Evolutionary conservation across 768 basidiomycete species (phyloP).

Genomic region (Arthromyces matolae): DNA sequence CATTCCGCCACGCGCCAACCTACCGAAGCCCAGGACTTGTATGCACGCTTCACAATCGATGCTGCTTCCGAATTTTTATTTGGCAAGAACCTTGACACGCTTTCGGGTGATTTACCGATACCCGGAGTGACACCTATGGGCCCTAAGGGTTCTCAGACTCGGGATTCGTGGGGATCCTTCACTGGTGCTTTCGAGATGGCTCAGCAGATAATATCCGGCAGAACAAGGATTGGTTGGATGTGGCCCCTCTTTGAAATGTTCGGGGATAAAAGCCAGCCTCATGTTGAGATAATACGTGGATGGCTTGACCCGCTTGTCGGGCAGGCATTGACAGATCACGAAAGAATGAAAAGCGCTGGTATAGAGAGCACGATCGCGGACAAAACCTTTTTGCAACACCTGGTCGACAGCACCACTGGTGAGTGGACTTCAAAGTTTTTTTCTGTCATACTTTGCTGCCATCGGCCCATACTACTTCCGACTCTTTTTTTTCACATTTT

Average conservation of each 20-base stretch:
- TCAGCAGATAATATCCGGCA: constrained; percentile 46
- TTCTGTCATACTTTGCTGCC: no score
- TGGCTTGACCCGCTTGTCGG: constrained; percentile 65
- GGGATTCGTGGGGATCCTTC: constrained; percentile 61
- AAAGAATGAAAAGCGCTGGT: constrained; percentile 33
- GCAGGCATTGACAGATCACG: constrained; percentile 46
- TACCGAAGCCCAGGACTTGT: constrained; percentile 67
- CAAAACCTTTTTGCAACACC: constrained; percentile 63
- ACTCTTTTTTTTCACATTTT: no score
- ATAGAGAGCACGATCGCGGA: constrained; percentile 39
- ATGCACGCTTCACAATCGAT: constrained; percentile 64
- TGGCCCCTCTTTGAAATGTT: constrained; percentile 64
- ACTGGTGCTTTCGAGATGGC: constrained; percentile 55
- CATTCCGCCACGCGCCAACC: constrained; percentile 35
- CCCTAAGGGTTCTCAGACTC: constrained; percentile 57
- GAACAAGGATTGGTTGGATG: constrained; percentile 49
- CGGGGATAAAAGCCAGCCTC: constrained; percentile 46
- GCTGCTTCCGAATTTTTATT: constrained; percentile 73
- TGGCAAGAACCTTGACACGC: constrained; percentile 58
- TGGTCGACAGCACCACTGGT: constrained; percentile 66
- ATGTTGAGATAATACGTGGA: constrained; percentile 48
- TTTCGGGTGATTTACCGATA: constrained; percentile 50
- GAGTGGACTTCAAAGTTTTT: no score
- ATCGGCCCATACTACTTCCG: no score
- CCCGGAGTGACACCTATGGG: constrained; percentile 44